Conservation (phyloP, 2,329 filamentous ascomycete species). For the Nemania sp. region DNA sequence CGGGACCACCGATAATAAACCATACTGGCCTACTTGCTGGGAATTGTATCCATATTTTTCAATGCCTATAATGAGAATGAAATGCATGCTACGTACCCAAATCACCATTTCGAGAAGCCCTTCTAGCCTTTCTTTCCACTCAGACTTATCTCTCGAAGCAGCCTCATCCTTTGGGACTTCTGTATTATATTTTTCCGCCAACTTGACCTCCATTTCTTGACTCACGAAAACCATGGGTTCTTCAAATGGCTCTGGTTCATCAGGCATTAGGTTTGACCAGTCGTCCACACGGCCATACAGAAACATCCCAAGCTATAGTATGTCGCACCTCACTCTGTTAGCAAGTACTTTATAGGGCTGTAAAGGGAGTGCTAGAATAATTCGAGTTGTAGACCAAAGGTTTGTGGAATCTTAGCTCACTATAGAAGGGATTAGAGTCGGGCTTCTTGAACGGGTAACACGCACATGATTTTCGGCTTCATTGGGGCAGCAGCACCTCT, state of each 20-base stretch:
- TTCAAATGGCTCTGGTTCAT: not conserved
- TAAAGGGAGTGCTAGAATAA: not conserved
- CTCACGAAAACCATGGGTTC: not conserved
- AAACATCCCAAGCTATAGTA: constrained; percentile 22
- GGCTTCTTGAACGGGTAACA: not conserved
- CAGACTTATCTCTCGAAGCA: not conserved
- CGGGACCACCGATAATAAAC: no score
- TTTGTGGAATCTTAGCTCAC: constrained; percentile 5
- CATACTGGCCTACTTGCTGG: not conserved
- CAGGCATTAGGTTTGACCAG: constrained; percentile 12
- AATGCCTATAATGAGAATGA: not conserved
- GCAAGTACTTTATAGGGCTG: not conserved
- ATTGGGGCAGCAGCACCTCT: not conserved
- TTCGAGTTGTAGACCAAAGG: not conserved
- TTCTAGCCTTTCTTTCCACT: constrained; percentile 19
- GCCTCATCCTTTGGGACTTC: not conserved
- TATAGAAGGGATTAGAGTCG: constrained; percentile 11
- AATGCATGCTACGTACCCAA: constrained; percentile 8
- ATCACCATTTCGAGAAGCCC: not conserved
- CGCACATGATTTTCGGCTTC: not conserved
- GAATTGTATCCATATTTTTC: not conserved
- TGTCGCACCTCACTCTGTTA: not conserved
- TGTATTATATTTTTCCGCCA: not conserved
- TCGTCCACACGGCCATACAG: constrained; percentile 23
- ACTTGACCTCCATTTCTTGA: not conserved